Conservation (phyloP, 2,329 filamentous ascomycete genomes). For the Diaporthe amygdali region DNA sequence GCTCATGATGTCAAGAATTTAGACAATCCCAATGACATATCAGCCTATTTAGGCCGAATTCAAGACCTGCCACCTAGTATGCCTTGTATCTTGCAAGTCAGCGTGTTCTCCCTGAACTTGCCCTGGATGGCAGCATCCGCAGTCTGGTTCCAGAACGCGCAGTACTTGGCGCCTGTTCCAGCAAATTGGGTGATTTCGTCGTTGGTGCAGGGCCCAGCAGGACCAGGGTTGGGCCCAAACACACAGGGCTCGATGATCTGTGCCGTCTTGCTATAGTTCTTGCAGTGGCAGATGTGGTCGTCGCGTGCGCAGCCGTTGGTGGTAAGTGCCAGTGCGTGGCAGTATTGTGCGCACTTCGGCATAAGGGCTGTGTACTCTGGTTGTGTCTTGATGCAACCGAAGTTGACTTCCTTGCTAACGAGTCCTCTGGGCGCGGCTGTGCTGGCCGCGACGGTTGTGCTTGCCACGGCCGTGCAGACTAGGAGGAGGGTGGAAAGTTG, state of each 20-base stretch:
- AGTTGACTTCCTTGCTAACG: neutral
- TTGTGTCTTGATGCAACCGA: neutral
- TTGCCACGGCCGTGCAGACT: neutral
- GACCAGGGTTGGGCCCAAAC: neutral
- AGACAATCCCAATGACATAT: neutral
- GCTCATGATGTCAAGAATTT: neutral
- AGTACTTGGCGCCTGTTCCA: neutral
- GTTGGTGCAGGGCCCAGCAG: neutral
- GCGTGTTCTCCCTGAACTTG: neutral
- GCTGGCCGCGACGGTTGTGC: neutral
- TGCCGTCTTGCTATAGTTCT: neutral
- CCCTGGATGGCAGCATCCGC: neutral
- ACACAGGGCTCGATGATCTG: neutral
- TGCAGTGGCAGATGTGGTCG: slow-evolving; percentile 10
- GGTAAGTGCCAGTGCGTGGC: neutral
- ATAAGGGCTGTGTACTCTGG: neutral
- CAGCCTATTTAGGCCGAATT: too few relatives aligned
- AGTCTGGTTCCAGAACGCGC: slow-evolving; percentile 5
- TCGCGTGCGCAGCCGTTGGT: neutral
- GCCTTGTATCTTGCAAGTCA: neutral
- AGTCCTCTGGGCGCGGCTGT: neutral
- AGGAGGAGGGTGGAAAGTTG: neutral
- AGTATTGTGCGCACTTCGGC: neutral
- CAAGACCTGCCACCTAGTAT: neutral
- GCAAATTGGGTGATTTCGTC: neutral